Base-by-base conservation (phyloP, 2,329 filamentous ascomycete species). In the Emergomyces pasteurianus region DNA sequence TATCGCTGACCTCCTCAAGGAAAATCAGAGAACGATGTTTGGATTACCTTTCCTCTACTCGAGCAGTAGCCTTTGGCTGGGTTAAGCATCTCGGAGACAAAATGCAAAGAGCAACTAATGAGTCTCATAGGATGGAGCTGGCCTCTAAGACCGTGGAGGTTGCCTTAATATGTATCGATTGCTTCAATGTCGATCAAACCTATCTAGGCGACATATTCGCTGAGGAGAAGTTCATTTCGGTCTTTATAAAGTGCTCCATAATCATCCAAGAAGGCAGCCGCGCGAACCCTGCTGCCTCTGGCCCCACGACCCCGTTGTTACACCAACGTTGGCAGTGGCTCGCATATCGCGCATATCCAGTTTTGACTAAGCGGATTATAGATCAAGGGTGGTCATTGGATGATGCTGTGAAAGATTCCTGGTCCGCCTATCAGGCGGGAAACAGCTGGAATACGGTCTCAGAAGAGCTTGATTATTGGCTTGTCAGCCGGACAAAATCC, bases 151-250 rank as follows among this genome's bases (percentile, higher is more conserved):
- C 69, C 2, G 67, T 75, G 14, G 73, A 79, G 50, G 68, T 79
- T 2, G 73, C 76, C 0, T 62, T 80, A 40, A 70, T 78, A 1
- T 79, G 78, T 60, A 65, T 68, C 1, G 65, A 67, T n/a, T 78
- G 79, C 0, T 82, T 79, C 58, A 72, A 81, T 60, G 63, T 78
- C 1, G 77, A 80, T 14, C 54, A 64, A 0, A 7, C 61, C 0
- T 63, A 71, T 31, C 61, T 79, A 1, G 26, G 63, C 0, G 12
- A 6, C 0, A 58, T 76, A 0, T 64, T 81, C 0, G 34, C 54
- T 0, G 61, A 61, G 0, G 14, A 63, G 1, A 43, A 65, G 1
- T 65, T 72, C 52, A 63, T 74, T 1, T 70, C 73, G 0, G 64
- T 72, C 10, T 70, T 76, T n/a, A 63, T 78, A 0, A 70, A 76